Evolutionary conservation across 2,329 filamentous ascomycete species (phyloP), one percentile per base, ranked within the genome.

Genomic region (Dryadomyces quercivorus): DNA sequence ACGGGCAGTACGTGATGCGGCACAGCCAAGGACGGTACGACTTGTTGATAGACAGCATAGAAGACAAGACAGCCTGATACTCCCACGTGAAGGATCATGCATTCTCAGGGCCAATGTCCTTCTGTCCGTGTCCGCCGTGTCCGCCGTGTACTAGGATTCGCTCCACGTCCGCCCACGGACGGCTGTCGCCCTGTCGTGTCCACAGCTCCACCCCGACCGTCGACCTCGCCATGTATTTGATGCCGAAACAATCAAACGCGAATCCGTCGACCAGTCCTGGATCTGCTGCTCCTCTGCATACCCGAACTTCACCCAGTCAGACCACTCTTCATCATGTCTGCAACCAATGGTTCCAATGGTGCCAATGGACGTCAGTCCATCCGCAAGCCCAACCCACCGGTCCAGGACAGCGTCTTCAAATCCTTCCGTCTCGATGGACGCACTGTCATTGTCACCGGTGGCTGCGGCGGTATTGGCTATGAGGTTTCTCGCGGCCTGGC

Each of bases 351-450:
- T 31, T 5, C 26, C 26, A 31, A 31, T 31, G 26, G 26, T 5
- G 26, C 26, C 26, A 31, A 31, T 31, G 26, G 26, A 44, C 45
- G 38, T 18, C 13, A 36, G 21, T 57, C 53, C 18, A 58, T 58
- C 21, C 56, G 57, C 46, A 50, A 26, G n/a, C 54, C 50, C 2
- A 58, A 59, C 51, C 57, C 57, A 8, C 56, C 56, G 4, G 42
- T 58, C 18, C 38, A 54, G 44, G 54, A 59, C 51, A 59, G 57
- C 44, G 54, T 59, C 5, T 59, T 59, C 40, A 60, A 53, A 56
- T 72, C 74, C 70, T 81, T 81, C 65, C 79, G 76, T 2, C 72
- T 81, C 34, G 65, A 76, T 58, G 75, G 73, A 61, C 75, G 79
- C 58, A 80, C 75, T 0, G 78, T 76, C 55, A 69, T 81, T 56